Evolutionary conservation across 2,329 filamentous ascomycete species (phyloP).

Genomic region (Cadophora gregata): DNA sequence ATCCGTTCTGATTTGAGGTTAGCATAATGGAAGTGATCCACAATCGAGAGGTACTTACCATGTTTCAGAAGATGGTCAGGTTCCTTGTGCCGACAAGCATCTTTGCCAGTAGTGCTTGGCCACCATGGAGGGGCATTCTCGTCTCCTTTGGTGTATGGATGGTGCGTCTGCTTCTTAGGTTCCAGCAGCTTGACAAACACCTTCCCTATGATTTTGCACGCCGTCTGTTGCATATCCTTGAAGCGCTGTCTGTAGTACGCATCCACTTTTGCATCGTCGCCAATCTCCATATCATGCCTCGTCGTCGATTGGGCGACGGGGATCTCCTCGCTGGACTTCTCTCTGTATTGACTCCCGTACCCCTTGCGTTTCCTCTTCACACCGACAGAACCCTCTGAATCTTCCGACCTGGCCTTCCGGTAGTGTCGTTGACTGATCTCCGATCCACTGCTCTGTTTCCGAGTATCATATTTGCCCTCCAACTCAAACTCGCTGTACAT

Average conservation of each 20-base stretch:
- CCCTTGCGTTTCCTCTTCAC: slow-evolving; percentile 36
- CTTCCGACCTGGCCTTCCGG: slow-evolving; percentile 34
- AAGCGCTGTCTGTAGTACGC: slow-evolving; percentile 67
- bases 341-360: slow-evolving; percentile 21
- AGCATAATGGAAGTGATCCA: not conserved
- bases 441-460: slow-evolving; percentile 33
- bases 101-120: slow-evolving; percentile 61
- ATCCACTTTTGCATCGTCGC: slow-evolving; percentile 60
- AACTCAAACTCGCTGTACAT: slow-evolving; percentile 32
- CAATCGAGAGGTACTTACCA: slow-evolving; percentile 52
- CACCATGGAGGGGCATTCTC: slow-evolving; percentile 71
- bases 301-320: slow-evolving; percentile 29
- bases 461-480: slow-evolving; percentile 26
- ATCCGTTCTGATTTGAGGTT: slow-evolving; percentile 57
- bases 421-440: slow-evolving; percentile 25
- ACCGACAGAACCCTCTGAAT: slow-evolving; percentile 32
- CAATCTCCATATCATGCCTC: slow-evolving; percentile 53
- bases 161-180: slow-evolving; percentile 77
- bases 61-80: slow-evolving; percentile 75
- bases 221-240: slow-evolving; percentile 71
- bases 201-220: slow-evolving; percentile 75
- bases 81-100: slow-evolving; percentile 70
- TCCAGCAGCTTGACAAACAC: slow-evolving; percentile 78
- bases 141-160: slow-evolving; percentile 72
- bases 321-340: slow-evolving; percentile 32